These are phyloP conservation scores for Alternaria brassicicola DNA, from an alignment of 2,329 filamentous ascomycete genomes.

Conservation along the genomic window DNA sequence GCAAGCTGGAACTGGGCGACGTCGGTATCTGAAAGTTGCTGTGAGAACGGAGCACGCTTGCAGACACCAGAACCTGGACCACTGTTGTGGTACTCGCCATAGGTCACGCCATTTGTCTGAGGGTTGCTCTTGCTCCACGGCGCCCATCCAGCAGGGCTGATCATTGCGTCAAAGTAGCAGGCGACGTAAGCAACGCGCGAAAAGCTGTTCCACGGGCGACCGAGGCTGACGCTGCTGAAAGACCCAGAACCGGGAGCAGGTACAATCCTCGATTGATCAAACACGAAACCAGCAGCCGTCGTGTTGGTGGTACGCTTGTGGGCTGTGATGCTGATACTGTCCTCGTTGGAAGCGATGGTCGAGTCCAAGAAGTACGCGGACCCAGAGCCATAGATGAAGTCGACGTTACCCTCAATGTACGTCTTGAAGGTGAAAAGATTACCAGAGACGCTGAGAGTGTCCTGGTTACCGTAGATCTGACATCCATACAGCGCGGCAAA, in stretches of 20 bases:
- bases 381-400: slow-evolving; percentile 55
- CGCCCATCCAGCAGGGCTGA: slow-evolving; percentile 28
- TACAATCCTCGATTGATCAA: slow-evolving; percentile 46
- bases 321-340: slow-evolving; percentile 47
- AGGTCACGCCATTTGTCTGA: slow-evolving; percentile 25
- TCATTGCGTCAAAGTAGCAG: slow-evolving; percentile 28
- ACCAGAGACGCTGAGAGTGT: slow-evolving; percentile 48
- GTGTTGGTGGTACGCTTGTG: slow-evolving; percentile 50
- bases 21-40: slow-evolving; percentile 45
- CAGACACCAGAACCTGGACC: slow-evolving; percentile 45
- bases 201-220: slow-evolving; percentile 30
- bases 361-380: slow-evolving; percentile 53
- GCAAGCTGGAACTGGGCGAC: slow-evolving; percentile 50
- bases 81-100: slow-evolving; percentile 47
- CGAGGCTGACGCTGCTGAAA: slow-evolving; percentile 39
- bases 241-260: slow-evolving; percentile 36
- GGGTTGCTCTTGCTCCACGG: slow-evolving; percentile 27
- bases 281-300: slow-evolving; percentile 48
- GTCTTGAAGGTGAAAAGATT: slow-evolving; percentile 51
- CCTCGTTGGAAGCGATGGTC: slow-evolving; percentile 47
- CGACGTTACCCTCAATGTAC: slow-evolving; percentile 51
- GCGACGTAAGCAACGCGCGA: slow-evolving; percentile 27
- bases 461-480: slow-evolving; percentile 49
- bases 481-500: slow-evolving; percentile 49
- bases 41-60: slow-evolving; percentile 46